Conservation (phyloP, 805 yeast genomes). For the Wickerhamiella sorbophila region DNA sequence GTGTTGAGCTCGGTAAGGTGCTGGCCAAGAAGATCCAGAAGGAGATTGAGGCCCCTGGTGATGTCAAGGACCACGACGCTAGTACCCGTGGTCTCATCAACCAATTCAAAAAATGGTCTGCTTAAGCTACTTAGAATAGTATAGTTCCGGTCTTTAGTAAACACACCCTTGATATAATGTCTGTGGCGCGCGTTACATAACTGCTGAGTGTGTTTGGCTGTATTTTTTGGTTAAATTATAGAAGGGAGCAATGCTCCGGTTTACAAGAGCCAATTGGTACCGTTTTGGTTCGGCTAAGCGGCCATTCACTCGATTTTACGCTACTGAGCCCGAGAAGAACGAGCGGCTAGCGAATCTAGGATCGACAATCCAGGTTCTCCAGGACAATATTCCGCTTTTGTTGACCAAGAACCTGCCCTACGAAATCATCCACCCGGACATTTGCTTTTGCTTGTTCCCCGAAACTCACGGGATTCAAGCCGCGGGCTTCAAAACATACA, state of each 20-base stretch:
- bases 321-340: background rate
- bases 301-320: no score
- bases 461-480: conserved; percentile 20
- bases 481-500: conserved; percentile 20
- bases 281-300: no score
- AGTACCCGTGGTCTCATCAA: conserved; percentile 89
- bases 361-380: conserved; percentile 16
- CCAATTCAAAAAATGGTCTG: conserved; percentile 78
- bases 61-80: conserved; percentile 63
- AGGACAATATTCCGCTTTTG: conserved; percentile 18
- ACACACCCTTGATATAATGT: no score
- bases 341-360: conserved; percentile 22
- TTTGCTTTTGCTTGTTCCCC: conserved; percentile 21
- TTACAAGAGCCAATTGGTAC: no score
- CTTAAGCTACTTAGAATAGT: conserved; percentile 3
- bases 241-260: no score
- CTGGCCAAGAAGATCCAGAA: conserved; percentile 90
- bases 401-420: conserved; percentile 18
- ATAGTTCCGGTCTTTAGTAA: background rate
- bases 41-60: conserved; percentile 55
- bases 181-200: no score
- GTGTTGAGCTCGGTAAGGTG: conserved; percentile 97
- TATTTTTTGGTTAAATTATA: no score
- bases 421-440: conserved; percentile 18
- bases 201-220: no score